phyloP scores from a whole-genome alignment of 2,329 filamentous ascomycete genomes.

The Hymenoscyphus albidus region DNA sequence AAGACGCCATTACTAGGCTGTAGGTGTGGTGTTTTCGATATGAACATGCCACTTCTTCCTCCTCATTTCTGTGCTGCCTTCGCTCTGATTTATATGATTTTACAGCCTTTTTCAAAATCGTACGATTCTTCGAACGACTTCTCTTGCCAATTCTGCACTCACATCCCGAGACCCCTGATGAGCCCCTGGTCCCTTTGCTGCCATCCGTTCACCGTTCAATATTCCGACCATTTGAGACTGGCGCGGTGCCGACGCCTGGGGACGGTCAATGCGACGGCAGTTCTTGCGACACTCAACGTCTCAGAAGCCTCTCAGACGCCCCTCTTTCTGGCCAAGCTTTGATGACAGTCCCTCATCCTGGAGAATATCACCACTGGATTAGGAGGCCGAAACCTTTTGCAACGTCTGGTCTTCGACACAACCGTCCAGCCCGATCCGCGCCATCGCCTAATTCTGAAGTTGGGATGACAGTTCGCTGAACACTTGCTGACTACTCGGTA shows the following conservation, averaged over 20 bases:
- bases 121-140: conserved; percentile 1
- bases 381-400: conserved; percentile 42
- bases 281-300: conserved; percentile 26
- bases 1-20: neutral
- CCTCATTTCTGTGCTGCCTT: conserved; percentile 1
- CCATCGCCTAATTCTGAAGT: conserved; percentile 19
- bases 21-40: conserved; percentile 2
- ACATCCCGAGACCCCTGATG: neutral
- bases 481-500: conserved; percentile 10
- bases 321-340: conserved; percentile 15
- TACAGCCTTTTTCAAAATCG: neutral
- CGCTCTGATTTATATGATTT: conserved; percentile 2
- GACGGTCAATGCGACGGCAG: conserved; percentile 21
- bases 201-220: neutral
- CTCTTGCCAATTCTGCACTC: neutral
- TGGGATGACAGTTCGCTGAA: conserved; percentile 35
- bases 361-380: conserved; percentile 12
- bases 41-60: conserved; percentile 1
- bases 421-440: conserved; percentile 30
- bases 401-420: conserved; percentile 43
- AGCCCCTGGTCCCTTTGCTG: neutral
- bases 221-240: neutral
- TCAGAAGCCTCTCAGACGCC: conserved; percentile 16
- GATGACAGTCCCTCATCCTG: conserved; percentile 17
- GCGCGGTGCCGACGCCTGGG: neutral